Base-by-base conservation (phyloP, 2,329 filamentous ascomycete genomes). In the Salinomyces thailandicus region DNA sequence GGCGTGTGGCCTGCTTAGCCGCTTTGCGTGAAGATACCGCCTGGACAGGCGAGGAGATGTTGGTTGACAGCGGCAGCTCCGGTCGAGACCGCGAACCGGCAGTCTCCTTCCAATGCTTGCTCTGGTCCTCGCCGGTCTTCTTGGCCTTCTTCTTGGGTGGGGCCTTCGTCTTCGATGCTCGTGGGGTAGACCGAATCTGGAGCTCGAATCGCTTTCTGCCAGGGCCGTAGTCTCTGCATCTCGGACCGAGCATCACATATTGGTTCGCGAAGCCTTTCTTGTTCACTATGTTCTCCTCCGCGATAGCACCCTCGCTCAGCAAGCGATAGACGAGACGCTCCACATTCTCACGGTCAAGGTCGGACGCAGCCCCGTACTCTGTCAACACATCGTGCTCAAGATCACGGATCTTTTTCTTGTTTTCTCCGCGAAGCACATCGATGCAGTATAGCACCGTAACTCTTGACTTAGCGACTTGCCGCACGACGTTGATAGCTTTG, bases 271-370 rank as follows among this genome's bases (percentile, higher is more conserved):
- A 87, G 4, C 75, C 74, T 31, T 64, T 65, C 28, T 50, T 51
- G 40, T 58, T 59, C 32, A 53, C 33, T n/a, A 46, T 39, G 29
- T 50, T 50, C 20, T 79, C 64, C 60, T 95, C 85, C 11, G 58
- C 60, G 17, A 98, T 63, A 5, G 79, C 84, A 30, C 80, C 79
- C 51, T 93, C 82, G 4, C 73, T 73, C 5, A 84, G 64, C 7
- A 98, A 67, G 32, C 74, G 71, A 52, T 85, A 77, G 50, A 95
- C 85, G n/a, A 96, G 69, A 26, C 86, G 79, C 54, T 94, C 82
- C 9, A 86, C 71, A 52, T 93, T 84, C 22, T 79, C 75, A 50
- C 81, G 77, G 39, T 81, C 78, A 48, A 93, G 62, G 12, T 74
- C 66, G 43, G 72, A 75, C 11, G 82, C 86, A 28, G 72, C 69